Evolutionary conservation across 352 stramenopile genomes (phyloP), one percentile per base, ranked within the genome.

Genomic region (Achlya hypogyna): DNA sequence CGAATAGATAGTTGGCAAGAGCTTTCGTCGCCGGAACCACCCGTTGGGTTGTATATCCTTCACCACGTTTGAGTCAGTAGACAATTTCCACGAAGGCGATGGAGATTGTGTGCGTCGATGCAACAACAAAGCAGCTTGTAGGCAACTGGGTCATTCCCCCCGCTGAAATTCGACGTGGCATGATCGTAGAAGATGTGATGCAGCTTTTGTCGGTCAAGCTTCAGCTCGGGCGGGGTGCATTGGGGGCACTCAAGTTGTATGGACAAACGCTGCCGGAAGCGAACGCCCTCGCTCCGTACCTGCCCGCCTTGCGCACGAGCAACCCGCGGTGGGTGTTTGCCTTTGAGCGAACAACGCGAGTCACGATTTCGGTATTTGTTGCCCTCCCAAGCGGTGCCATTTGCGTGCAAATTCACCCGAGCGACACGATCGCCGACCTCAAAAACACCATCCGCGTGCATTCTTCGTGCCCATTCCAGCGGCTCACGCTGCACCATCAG

Each of bases 161-260:
- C 38, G 31, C n/a, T n/a, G n/a, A 35, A 25, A 4, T 5, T 6
- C 16, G 45, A 8, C 18, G 34, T n/a, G 10, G 8, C 23, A 9
- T 22, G 34, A 22, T 16, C 25, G 18, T 62, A 27, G 31, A 43
- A 28, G 31, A 22, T 43, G 34, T 45, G 16, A 14, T 16, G 53
- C 31, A 29, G 28, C 31, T 20, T 6, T n/a, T 32, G 23, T 22
- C 5, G 8, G 20, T 6, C 10, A 14, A 18, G 27, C 25, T 20
- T 16, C 8, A 32, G 2, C n/a, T 43, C 31, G 53, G 22, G 3
- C 0, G 31, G 25, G 3, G 53, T 1, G 2, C 10, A 8, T 62
- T 5, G 34, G 45, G 23, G 53, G 34, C 53, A 43, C 28, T 64
- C 25, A 64, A 64, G 56, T 18, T 64, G 29, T 51, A 51, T 27